Evolutionary conservation across 73 alveolate genomes (phyloP).

Genomic region (Uronychia binucleata): DNA sequence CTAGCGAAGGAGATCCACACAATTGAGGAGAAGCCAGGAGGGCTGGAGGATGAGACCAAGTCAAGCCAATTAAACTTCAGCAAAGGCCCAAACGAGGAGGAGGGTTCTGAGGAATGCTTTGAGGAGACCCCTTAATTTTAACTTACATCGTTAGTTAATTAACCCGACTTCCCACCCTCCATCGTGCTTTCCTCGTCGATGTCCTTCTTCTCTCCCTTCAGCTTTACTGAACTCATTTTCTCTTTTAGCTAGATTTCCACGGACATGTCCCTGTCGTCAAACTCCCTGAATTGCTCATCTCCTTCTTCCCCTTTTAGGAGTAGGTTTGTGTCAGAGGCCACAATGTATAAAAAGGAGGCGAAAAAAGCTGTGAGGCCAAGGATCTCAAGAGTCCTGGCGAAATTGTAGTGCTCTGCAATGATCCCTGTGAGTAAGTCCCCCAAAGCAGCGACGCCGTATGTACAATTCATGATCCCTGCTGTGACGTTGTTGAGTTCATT

Average conservation of each 20-base stretch:
- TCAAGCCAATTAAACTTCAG: neutral
- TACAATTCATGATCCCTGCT: slow-evolving; percentile 10
- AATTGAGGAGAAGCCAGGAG: neutral
- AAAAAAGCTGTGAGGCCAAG: neutral
- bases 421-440: neutral
- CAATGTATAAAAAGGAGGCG: neutral
- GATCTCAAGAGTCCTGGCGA: neutral
- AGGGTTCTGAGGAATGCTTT: neutral
- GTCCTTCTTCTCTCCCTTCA: neutral
- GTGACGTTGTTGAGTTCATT: slow-evolving; percentile 9
- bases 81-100: too few species aligned
- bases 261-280: neutral
- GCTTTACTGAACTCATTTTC: neutral
- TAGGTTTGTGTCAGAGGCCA: neutral
- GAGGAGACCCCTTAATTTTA: neutral
- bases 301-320: neutral
- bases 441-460: slow-evolving; percentile 17
- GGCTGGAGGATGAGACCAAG: neutral
- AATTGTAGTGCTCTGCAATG: neutral
- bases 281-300: neutral
- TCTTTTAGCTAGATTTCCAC: neutral
- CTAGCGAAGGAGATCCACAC: neutral
- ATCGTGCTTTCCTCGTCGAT: neutral
- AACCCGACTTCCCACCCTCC: neutral
- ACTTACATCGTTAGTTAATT: too few species aligned